Conservation (phyloP, 495 filamentous ascomycete genomes). For the Annulohypoxylon stygium region DNA sequence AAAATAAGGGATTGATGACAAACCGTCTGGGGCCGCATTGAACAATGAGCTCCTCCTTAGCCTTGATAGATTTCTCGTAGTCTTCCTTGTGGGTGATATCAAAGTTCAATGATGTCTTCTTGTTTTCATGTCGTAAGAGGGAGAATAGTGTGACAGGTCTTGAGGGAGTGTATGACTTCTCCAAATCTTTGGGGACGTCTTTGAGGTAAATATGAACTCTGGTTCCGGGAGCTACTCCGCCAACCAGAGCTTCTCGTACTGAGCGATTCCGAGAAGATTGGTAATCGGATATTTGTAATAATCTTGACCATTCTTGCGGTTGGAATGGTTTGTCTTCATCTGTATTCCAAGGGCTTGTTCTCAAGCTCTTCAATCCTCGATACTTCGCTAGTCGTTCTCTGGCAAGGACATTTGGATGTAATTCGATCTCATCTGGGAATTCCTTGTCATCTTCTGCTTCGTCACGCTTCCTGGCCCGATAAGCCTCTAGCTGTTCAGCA, state of each 20-base stretch:
- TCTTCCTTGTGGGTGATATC: conserved; percentile 84
- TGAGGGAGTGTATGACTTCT: conserved; percentile 65
- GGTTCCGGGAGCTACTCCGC: conserved; percentile 85
- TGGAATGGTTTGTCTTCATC: conserved; percentile 86
- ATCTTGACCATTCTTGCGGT: conserved; percentile 87
- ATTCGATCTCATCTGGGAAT: conserved; percentile 97
- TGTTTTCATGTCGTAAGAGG: conserved; percentile 93
- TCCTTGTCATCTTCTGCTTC: conserved; percentile 91
- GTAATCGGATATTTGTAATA: conserved; percentile 88
- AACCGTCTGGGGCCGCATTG: conserved; percentile 90
- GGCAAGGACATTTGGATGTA: conserved; percentile 87
- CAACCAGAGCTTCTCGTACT: conserved; percentile 82
- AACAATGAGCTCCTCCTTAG: conserved; percentile 89
- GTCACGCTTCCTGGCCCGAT: conserved; percentile 77
- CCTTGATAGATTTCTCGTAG: conserved; percentile 77
- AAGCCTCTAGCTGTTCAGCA: conserved; percentile 79
- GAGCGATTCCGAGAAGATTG: conserved; percentile 79
- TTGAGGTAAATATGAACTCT: conserved; percentile 84
- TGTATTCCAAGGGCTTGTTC: conserved; percentile 87
- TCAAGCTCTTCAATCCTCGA: conserved; percentile 88
- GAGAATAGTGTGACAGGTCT: conserved; percentile 80
- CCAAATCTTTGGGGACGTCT: conserved; percentile 73
- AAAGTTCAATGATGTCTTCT: conserved; percentile 87
- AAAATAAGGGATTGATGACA: conserved; percentile 90
- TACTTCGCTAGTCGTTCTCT: conserved; percentile 87